Percentiles rank a stretch among this genome's conserved stretches.
phyloP scores from a whole-genome alignment of 768 basidiomycete species.

The Boletus subcaerulescens region DNA sequence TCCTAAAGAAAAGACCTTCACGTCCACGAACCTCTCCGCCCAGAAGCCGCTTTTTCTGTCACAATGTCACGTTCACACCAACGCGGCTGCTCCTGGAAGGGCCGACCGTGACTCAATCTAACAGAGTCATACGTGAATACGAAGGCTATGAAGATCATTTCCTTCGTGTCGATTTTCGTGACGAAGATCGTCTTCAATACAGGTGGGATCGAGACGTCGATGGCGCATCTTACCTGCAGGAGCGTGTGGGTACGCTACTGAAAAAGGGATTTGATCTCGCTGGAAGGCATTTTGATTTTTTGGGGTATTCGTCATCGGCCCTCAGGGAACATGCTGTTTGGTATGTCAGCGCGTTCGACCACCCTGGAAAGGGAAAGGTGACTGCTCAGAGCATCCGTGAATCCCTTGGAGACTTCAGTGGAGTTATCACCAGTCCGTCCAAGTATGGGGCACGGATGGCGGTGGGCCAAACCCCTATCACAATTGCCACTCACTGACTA shows the following conservation, averaged over 20 bases:
- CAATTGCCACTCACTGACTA: conserved; percentile 3
- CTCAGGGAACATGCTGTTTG: conserved; percentile 79
- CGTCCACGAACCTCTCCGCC: conserved; percentile 25
- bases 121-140: conserved; percentile 74
- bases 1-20: conserved; percentile 20
- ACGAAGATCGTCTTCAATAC: conserved; percentile 75
- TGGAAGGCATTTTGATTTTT: conserved; percentile 71
- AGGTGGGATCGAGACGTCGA: conserved; percentile 70
- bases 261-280: conserved; percentile 67
- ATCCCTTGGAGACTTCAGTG: conserved; percentile 66
- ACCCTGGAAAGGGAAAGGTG: conserved; percentile 42
- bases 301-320: conserved; percentile 80
- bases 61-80: conserved; percentile 75
- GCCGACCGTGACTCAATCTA: conserved; percentile 72
- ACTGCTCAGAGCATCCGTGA: conserved; percentile 58
- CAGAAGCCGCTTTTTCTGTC: conserved; percentile 55
- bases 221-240: conserved; percentile 49
- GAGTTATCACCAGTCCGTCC: conserved; percentile 58
- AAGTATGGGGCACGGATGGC: conserved; percentile 81
- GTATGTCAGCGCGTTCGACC: conserved; percentile 67
- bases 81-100: conserved; percentile 74
- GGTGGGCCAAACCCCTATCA: conserved; percentile 9
- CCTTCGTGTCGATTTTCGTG: conserved; percentile 79
- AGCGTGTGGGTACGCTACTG: conserved; percentile 57
- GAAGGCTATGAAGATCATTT: conserved; percentile 61